Evolutionary conservation across 805 yeast genomes (phyloP), one percentile per base, ranked within the genome.

Genomic region (Lachancea fermentati): DNA sequence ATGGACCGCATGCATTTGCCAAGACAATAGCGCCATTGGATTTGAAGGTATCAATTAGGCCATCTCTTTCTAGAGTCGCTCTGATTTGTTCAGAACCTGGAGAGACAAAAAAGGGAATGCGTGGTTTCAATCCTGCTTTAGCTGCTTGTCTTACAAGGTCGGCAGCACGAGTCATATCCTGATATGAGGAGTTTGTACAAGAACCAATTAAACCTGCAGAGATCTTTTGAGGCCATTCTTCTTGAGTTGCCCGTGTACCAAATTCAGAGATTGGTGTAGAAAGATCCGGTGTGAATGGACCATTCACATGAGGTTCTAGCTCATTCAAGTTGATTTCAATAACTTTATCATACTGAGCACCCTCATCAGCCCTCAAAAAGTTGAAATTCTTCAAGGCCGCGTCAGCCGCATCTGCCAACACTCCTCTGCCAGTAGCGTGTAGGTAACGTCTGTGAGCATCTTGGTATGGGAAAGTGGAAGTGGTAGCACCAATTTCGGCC

Each of bases 1-100:
- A 91, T 58, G 97, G 98, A 53, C 98, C 98, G 75, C 98, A 91
- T 15, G 98, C 98, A 65, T 91, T 91, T 40, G 97, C 96, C 54
- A 91, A 75, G 33, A 91, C 95, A 44, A 78, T 74, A 52, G 96
- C 98, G 45, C 97, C 97, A 55, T 80, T 82, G 41, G 82, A 78
- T 63, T 81, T 80, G 63, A 91, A 88, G 32, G 81, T 78, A 34
- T 81, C 72, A 47, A 85, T 77, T 58, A 84, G 78, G 44, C 97
- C 97, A 65, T 91, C 98, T 68, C 97, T 80, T 64, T 85, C 95
- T 55, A 91, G 79, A 38, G 98, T 91, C 39, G 97, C 97, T 67
- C 97, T 79, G 55, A 91, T 87, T 70, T 88, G 97, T 70, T 93
- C 98, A 37, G 96, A 87, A 60, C 98, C 98, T 48, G 98, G 98